phyloP scores from a whole-genome alignment of 345 rosid species.

The Salix viminalis region DNA sequence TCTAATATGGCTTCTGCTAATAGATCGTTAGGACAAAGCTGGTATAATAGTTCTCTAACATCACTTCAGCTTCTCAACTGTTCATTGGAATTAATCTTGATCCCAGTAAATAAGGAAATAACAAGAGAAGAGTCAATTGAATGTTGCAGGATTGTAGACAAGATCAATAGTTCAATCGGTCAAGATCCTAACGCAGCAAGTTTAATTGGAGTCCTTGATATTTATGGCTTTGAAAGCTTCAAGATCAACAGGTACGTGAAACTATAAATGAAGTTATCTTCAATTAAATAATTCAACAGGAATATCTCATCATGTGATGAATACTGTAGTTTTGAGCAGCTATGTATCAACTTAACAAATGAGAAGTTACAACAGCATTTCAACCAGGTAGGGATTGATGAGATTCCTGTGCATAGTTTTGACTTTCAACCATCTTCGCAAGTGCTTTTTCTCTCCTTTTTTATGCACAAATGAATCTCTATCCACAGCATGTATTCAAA shows the following conservation, averaged over 20 bases:
- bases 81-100: neutral
- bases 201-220: constrained; percentile 72
- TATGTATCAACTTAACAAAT: constrained; percentile 72
- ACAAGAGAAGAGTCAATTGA: constrained; percentile 1
- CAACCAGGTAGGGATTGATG: constrained; percentile 48
- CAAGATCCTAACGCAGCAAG: constrained; percentile 63
- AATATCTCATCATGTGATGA: constrained; percentile 10
- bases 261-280: neutral
- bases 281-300: neutral
- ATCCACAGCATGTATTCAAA: constrained; percentile 66
- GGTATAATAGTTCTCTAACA: neutral
- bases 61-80: neutral
- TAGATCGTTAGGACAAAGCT: neutral
- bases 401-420: neutral
- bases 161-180: constrained; percentile 66
- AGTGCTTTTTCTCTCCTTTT: neutral
- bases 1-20: neutral
- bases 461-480: constrained; percentile 5
- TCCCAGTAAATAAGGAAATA: neutral
- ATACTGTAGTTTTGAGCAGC: constrained; percentile 63
- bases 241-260: constrained; percentile 53
- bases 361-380: constrained; percentile 80
- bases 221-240: constrained; percentile 80
- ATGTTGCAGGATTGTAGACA: constrained; percentile 63
- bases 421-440: neutral